These are phyloP conservation scores for Boletus subcaerulescens DNA, from an alignment of 768 basidiomycete genomes.

Conservation along the genomic window DNA sequence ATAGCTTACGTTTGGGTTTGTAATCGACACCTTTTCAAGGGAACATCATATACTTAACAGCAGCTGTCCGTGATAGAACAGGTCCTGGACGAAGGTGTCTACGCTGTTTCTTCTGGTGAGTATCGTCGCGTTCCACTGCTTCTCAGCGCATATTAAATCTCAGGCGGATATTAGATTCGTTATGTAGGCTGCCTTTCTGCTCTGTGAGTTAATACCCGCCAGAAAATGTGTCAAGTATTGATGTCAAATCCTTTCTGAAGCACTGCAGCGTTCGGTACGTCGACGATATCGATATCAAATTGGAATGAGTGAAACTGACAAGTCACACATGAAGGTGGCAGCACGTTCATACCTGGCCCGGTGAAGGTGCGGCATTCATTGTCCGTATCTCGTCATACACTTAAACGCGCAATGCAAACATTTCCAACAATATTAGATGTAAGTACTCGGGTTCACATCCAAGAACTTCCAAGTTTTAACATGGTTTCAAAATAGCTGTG, in stretches of 20 bases:
- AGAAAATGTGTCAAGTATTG: background rate
- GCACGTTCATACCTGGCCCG: background rate
- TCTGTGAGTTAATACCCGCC: background rate
- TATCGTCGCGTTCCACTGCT: no score
- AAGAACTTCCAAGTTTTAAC: background rate
- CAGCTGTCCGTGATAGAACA: background rate
- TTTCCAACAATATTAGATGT: background rate
- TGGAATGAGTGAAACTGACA: background rate
- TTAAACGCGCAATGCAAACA: background rate
- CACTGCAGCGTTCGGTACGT: background rate
- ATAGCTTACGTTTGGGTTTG: slow-evolving; percentile 1
- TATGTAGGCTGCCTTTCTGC: background rate
- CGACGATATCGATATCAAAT: background rate
- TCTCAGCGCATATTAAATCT: background rate
- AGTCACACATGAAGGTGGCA: background rate
- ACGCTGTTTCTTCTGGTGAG: background rate
- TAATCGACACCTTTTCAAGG: background rate
- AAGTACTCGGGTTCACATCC: background rate
- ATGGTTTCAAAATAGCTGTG: background rate
- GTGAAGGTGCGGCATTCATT: background rate
- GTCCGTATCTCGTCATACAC: background rate
- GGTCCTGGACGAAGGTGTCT: background rate
- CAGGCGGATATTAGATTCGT: background rate
- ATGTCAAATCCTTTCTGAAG: background rate
- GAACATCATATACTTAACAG: background rate